Percentiles rank a stretch among this genome's conserved stretches.
Conservation (phyloP, 208 protist genomes). For the Trypanosoma congolense region DNA sequence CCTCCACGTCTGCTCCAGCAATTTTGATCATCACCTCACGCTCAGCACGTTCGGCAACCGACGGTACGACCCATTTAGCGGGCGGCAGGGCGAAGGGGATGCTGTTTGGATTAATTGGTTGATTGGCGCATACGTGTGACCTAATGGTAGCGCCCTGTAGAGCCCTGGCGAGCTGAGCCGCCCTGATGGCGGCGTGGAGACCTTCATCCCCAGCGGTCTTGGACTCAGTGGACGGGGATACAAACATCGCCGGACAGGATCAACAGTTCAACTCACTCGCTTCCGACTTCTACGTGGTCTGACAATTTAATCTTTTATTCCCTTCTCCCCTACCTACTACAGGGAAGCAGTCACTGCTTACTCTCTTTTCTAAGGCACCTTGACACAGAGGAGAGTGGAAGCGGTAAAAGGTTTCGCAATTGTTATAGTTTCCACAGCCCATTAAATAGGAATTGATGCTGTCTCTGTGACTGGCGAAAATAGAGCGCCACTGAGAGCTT, state of each 20-base stretch:
- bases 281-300: no score
- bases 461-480: no score
- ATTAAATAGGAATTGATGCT: no score
- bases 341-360: no score
- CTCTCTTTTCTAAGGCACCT: no score
- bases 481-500: no score
- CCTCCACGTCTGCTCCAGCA: slow-evolving; percentile 16
- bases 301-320: no score
- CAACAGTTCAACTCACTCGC: no score
- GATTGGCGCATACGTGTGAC: slow-evolving; percentile 22
- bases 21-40: slow-evolving; percentile 11
- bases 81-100: slow-evolving; percentile 18
- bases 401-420: no score
- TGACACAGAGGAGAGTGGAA: no score
- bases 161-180: slow-evolving; percentile 47
- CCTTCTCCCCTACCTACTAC: no score
- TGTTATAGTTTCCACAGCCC: no score
- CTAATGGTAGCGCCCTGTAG: slow-evolving; percentile 66
- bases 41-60: slow-evolving; percentile 5
- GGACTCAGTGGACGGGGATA: slow-evolving; percentile 33
- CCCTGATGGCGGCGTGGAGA: slow-evolving; percentile 69
- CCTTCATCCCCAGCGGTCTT: slow-evolving; percentile 72
- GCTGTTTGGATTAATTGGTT: slow-evolving; percentile 21
- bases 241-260: slow-evolving; percentile 9
- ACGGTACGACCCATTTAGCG: slow-evolving; percentile 10